Evolutionary conservation across 2,329 filamentous ascomycete genomes (phyloP), one percentile per base, ranked within the genome.

Genomic region (Pseudogymnoascus sp.): DNA sequence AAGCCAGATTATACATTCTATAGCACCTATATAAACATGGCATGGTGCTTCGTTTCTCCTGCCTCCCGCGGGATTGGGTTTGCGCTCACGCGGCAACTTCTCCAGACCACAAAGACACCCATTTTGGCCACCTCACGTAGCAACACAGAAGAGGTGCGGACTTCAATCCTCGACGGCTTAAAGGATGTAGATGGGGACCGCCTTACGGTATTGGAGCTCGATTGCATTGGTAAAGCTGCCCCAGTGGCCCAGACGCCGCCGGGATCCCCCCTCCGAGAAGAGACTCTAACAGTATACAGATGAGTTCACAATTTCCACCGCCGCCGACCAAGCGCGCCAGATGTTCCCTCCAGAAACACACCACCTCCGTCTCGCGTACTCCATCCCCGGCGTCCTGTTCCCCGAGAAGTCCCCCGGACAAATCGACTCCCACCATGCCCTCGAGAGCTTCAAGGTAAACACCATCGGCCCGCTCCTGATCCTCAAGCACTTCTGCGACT

Each of bases 371-470:
- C 80, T 93, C 43, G 83, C 83, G 2, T 83, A 91, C 67, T 82
- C 83, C 30, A 75, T 92, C 2, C 88, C 90, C 0, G 90, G 90
- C 0, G 78, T 92, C 37, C 79, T 94, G 9, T 80, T 82, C 66
- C 84, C 89, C 0, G 90, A 95, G 70, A 91, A 87, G 72, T 83
- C 84, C 1, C 87, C 86, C 0, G 67, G 74, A 0, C 86, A 89
- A 67, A 81, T 94, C 61, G 76, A 87, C 62, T 80, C 83, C 62
- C 77, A 77, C 18, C 71, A 78, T 36, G 84, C 88, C 16, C 75
- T 89, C n/a, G 75, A 84, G 50, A 91, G 84, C n/a, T 87, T 91
- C 73, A 79, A 80, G 59, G 82, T 89, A 63, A 95, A 94, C 72
- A 79, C 86, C 0, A 76, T 94, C 2, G 89, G 89, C 0, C 88